phyloP scores from a whole-genome alignment of 768 basidiomycete species.

The Mycena haematopus region DNA sequence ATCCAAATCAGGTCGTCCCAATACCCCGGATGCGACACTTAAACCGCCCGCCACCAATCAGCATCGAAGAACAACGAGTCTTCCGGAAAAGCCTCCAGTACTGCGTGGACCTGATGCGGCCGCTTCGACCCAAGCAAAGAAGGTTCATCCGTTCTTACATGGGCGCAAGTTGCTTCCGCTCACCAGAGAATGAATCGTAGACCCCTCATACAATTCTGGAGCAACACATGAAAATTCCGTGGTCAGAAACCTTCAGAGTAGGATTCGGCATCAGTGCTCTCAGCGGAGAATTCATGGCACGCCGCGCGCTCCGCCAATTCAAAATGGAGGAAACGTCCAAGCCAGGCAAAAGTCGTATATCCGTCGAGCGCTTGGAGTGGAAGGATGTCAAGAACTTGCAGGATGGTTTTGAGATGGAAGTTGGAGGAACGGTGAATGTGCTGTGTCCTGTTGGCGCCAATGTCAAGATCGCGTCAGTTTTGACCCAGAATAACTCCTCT shows the following conservation, averaged over 20 bases:
- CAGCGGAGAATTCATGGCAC: slow-evolving; percentile 30
- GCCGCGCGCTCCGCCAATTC: slow-evolving; percentile 20
- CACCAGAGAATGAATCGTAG: background rate
- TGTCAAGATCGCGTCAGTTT: slow-evolving; percentile 20
- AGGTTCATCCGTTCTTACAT: background rate
- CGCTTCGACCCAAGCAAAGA: background rate
- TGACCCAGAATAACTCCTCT: slow-evolving; percentile 19
- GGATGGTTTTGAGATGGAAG: slow-evolving; percentile 29
- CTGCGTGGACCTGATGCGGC: background rate
- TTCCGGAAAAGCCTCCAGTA: slow-evolving; percentile 8
- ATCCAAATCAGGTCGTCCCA: background rate
- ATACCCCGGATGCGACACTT: background rate
- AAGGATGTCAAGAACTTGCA: slow-evolving; percentile 20
- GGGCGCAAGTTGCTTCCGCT: too few species aligned
- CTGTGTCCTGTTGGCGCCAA: slow-evolving; percentile 22
- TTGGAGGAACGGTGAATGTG: slow-evolving; percentile 30
- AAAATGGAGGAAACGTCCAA: slow-evolving; percentile 9
- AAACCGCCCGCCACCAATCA: background rate
- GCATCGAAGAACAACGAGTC: slow-evolving; percentile 13
- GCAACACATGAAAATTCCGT: slow-evolving; percentile 26
- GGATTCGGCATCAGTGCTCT: slow-evolving; percentile 31
- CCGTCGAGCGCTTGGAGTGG: slow-evolving; percentile 29
- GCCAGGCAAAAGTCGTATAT: slow-evolving; percentile 19
- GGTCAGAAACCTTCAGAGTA: slow-evolving; percentile 25
- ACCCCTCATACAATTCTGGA: slow-evolving; percentile 17